A percentile compares a stretch with the other conserved stretches of the same genome.
Conservation (phyloP, 2,329 filamentous ascomycete species). For the Claviceps pazoutovae region DNA sequence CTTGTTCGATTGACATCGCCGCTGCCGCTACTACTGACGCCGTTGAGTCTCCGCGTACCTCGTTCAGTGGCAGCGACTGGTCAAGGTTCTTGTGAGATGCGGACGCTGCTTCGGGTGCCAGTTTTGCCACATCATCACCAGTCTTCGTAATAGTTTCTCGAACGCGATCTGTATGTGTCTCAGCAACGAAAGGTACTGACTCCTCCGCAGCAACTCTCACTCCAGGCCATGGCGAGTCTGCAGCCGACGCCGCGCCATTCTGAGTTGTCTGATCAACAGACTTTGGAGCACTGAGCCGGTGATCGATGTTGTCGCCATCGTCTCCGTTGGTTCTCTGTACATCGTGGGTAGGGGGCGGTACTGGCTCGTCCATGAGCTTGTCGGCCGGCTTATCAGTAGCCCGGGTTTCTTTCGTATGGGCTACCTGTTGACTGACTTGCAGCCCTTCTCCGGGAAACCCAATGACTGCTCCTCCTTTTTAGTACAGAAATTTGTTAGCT, state of each 20-base stretch:
- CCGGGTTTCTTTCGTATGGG: background rate
- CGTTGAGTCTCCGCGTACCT: conserved; percentile 3
- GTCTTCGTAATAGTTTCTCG: conserved; percentile 15
- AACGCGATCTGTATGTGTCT: conserved; percentile 11
- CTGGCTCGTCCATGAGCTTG: conserved; percentile 7
- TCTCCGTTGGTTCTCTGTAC: conserved; percentile 9
- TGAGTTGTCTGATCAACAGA: conserved; percentile 24
- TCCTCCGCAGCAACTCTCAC: conserved; percentile 18
- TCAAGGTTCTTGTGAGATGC: conserved; percentile 4
- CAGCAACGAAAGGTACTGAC: background rate
- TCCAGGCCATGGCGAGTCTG: conserved; percentile 21
- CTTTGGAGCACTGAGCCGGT: conserved; percentile 13
- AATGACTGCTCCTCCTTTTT: too few relatives aligned
- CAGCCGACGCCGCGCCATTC: conserved; percentile 20
- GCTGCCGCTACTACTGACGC: background rate
- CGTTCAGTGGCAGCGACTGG: conserved; percentile 1
- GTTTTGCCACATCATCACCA: conserved; percentile 12
- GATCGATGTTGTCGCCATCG: conserved; percentile 8
- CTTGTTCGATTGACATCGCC: background rate
- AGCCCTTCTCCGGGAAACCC: conserved; percentile 12
- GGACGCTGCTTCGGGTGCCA: conserved; percentile 10
- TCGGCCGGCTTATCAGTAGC: conserved; percentile 7
- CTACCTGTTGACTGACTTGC: conserved; percentile 9
- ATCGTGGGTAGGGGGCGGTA: background rate
- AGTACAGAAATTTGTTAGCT: too few relatives aligned